phyloP scores from a whole-genome alignment of 148 eudicot genomes.

The Drosera capensis region DNA sequence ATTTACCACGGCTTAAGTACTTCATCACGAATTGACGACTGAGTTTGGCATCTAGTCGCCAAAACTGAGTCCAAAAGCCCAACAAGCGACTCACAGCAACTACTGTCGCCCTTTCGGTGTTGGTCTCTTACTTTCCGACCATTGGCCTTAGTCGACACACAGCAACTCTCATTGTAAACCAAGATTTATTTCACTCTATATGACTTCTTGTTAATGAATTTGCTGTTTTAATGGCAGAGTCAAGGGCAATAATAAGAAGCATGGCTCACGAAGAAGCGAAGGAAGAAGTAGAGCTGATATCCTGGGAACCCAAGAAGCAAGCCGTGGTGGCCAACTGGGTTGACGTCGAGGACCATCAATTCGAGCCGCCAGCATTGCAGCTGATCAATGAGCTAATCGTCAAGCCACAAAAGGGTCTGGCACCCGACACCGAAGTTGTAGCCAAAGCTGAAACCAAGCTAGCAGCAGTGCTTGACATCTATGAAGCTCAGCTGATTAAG shows the following conservation, averaged over 20 bases:
- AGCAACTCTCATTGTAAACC: too few relatives aligned
- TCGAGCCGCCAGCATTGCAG: constrained; percentile 3
- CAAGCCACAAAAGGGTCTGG: constrained; percentile 1
- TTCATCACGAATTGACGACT: too few relatives aligned
- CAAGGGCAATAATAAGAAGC: constrained; percentile 8
- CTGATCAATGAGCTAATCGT: constrained; percentile 5
- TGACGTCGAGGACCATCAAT: neutral
- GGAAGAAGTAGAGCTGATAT: constrained; percentile 5
- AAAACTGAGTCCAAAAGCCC: too few relatives aligned
- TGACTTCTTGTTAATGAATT: too few relatives aligned
- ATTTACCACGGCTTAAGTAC: too few relatives aligned
- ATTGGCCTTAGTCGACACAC: too few relatives aligned
- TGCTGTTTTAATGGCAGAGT: neutral
- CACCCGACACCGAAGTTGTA: neutral
- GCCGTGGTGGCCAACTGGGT: constrained; percentile 6
- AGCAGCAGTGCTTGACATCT: constrained; percentile 16
- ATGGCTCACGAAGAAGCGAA: constrained; percentile 6
- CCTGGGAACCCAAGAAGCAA: constrained; percentile 3
- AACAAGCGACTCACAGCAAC: too few relatives aligned
- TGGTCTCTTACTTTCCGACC: too few relatives aligned
- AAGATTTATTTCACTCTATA: too few relatives aligned
- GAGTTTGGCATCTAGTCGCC: too few relatives aligned
- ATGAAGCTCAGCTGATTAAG: constrained; percentile 15
- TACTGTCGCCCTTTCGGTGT: too few relatives aligned
- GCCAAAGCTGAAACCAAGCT: constrained; percentile 5